Evolutionary conservation across 176 grass and related monocot genomes (phyloP), one percentile per base, ranked within the genome.

Genomic region (Saccharum spontaneum): DNA sequence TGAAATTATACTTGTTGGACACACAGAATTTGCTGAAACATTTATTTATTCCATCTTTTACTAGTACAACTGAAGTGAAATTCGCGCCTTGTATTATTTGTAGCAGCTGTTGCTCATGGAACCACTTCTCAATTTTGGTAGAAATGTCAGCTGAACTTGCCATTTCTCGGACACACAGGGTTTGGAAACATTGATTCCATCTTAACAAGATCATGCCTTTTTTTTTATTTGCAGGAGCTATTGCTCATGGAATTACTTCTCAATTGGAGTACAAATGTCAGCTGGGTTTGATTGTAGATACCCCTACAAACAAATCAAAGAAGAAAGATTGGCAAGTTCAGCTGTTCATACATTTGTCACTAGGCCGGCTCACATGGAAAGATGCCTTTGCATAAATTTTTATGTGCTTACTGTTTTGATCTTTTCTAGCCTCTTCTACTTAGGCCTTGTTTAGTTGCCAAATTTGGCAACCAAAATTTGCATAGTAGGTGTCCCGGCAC

Each of bases 1-100:
- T 90, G 79, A 83, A 80, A 60, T 18, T 83, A 68, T 86, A 74
- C 67, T 83, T 78, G 66, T 67, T 30, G 41, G 57, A 55, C 8
- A 11, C 72, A 69, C 48, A 77, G 4, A 85, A 11, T 39, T 69
- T 81, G 4, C 24, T 67, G 17, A 75, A 81, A 41, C 18, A 60
- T 9, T 0, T 23, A 9, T 61, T 61, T 57, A 9, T 57, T 60
- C 55, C 8, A 61, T 11, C 59, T 24, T 24, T 61, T 61, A 61
- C 59, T 26, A 26, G 59, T 26, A 24, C 1, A 26, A 12, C 59
- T 62, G 59, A 26, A 4, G 0, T 62, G 59, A 26, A 62, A 69
- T 6, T 48, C 6, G 7, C 1, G 11, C 17, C 30, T 54, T 54
- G 37, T 8, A n/a, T 49, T 9, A 45, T 7, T 69, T 54, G 20